phyloP scores from a whole-genome alignment of 2,329 filamentous ascomycete genomes.

The Trichoderma sp. region DNA sequence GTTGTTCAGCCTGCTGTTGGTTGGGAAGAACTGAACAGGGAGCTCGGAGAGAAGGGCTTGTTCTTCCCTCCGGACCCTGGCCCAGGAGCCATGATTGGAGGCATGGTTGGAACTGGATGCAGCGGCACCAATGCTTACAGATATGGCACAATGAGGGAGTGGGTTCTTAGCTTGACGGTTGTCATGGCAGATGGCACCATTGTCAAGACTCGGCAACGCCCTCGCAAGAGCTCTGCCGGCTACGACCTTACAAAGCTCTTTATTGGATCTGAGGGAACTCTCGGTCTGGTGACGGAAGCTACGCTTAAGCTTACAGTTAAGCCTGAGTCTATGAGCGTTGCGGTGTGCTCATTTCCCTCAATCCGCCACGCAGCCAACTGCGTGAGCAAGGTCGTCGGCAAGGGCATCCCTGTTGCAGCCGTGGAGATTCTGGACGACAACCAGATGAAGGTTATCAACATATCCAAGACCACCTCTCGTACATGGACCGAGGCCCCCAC shows the following conservation, averaged over 20 bases:
- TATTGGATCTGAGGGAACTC: conserved; percentile 86
- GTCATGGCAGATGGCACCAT: conserved; percentile 87
- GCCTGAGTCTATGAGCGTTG: conserved; percentile 76
- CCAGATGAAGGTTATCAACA: conserved; percentile 73
- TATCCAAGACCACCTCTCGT: conserved; percentile 62
- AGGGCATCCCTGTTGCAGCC: conserved; percentile 83
- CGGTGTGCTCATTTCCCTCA: conserved; percentile 59
- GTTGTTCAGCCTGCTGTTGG: conserved; percentile 78
- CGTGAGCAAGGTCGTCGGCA: conserved; percentile 74
- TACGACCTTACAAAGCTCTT: conserved; percentile 90
- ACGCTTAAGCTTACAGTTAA: conserved; percentile 81
- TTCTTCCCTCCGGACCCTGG: conserved; percentile 94
- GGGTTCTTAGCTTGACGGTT: conserved; percentile 83
- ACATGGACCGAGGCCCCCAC: conserved; percentile 71
- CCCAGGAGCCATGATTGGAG: conserved; percentile 87
- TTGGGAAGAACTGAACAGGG: conserved; percentile 83
- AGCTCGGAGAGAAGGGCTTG: conserved; percentile 67
- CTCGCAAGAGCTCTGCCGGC: conserved; percentile 84
- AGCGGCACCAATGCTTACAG: conserved; percentile 86
- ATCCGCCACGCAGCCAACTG: conserved; percentile 74
- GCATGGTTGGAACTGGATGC: conserved; percentile 74
- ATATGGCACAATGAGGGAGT: conserved; percentile 93
- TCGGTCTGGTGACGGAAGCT: conserved; percentile 88
- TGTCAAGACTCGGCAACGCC: conserved; percentile 83
- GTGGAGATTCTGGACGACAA: conserved; percentile 90